Conservation (phyloP, 441 rosid genomes). For the Corymbia citriodora region DNA sequence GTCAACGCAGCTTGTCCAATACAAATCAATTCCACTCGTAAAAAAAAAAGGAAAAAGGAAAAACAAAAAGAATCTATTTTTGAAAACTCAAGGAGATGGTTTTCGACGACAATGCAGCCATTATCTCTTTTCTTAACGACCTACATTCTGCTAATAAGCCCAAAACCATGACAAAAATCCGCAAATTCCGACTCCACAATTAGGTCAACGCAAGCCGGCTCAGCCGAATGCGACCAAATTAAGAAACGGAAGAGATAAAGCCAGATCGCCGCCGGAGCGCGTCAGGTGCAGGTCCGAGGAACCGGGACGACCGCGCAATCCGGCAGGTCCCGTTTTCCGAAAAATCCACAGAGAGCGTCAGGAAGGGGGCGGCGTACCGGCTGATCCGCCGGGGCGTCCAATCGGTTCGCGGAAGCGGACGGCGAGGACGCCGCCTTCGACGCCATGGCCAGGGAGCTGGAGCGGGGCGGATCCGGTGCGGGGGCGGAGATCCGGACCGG, state of each 20-base stretch:
- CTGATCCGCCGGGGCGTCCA: constrained; percentile 52
- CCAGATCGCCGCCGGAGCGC: neutral
- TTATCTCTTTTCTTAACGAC: neutral
- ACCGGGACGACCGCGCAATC: neutral
- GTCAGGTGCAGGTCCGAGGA: neutral
- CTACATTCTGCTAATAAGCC: neutral
- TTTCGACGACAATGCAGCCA: constrained; percentile 25
- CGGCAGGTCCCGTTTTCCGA: neutral
- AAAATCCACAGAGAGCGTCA: neutral
- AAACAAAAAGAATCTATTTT: neutral
- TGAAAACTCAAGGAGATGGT: neutral
- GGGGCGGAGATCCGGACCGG: constrained; percentile 24
- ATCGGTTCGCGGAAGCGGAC: constrained; percentile 55
- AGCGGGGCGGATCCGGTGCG: constrained; percentile 17
- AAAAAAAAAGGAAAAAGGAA: neutral
- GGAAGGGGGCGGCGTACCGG: constrained; percentile 26
- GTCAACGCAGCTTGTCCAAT: neutral
- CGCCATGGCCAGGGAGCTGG: constrained; percentile 47
- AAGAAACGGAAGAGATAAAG: neutral
- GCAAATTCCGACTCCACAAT: neutral
- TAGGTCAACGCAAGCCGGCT: neutral
- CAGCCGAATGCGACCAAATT: neutral
- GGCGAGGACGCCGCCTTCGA: constrained; percentile 46
- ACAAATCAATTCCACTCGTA: neutral
- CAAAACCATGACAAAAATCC: neutral